Conservation (phyloP, 495 filamentous ascomycete species). For the Aspergillus carlsbadensis region DNA sequence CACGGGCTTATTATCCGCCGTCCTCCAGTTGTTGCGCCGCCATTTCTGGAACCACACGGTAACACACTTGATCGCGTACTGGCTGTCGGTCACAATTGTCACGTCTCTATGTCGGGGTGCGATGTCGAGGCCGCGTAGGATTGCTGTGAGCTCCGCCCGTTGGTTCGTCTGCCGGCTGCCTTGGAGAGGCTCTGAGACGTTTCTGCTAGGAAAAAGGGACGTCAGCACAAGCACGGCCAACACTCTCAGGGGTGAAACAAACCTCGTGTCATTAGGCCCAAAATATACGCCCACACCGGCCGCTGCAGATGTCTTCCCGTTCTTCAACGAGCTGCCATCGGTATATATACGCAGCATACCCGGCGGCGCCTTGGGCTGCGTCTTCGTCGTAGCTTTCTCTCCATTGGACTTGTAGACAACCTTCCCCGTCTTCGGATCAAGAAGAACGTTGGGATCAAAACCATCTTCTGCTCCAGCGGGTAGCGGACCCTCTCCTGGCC, state of each 20-base stretch:
- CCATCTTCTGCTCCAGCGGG: constrained; percentile 57
- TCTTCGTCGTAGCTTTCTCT: constrained; percentile 48
- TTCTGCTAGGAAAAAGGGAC: constrained; percentile 52
- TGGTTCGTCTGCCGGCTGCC: constrained; percentile 87
- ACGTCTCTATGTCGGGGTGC: constrained; percentile 63
- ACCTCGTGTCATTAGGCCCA: constrained; percentile 70
- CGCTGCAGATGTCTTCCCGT: constrained; percentile 67
- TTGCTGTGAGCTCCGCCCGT: constrained; percentile 87
- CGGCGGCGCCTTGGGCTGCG: constrained; percentile 33
- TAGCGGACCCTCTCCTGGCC: constrained; percentile 54
- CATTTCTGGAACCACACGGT: constrained; percentile 81
- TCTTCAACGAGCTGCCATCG: constrained; percentile 78
- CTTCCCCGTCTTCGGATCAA: constrained; percentile 57
- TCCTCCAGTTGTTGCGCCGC: constrained; percentile 78
- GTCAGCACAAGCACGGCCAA: constrained; percentile 23
- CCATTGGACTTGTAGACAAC: constrained; percentile 56
- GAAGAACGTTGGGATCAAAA: constrained; percentile 58
- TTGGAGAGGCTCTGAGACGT: constrained; percentile 77
- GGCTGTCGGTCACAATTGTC: constrained; percentile 77
- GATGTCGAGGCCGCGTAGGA: constrained; percentile 78
- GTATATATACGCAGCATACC: constrained; percentile 77
- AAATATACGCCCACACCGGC: constrained; percentile 92
- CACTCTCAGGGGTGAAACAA: constrained; percentile 23
- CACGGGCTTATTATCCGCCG: constrained; percentile 63
- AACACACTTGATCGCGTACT: constrained; percentile 87